Conservation (phyloP, 129 eudicot species). For the Saposhnikovia divaricata region DNA sequence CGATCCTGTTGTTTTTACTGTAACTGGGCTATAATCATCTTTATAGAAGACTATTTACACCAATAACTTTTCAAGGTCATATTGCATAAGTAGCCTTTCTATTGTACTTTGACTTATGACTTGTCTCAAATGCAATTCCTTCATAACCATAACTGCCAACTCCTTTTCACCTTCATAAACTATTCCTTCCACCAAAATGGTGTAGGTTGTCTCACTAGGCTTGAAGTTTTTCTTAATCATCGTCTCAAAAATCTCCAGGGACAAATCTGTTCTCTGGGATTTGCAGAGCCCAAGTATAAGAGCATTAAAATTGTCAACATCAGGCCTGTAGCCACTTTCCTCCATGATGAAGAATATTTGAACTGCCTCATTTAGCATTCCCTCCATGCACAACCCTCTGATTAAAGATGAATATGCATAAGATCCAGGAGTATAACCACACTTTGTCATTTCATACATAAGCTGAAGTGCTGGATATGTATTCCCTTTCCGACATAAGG, state of each 20-base stretch:
- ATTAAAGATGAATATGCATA: conserved; percentile 62
- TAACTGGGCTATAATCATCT: background rate
- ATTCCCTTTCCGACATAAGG: conserved; percentile 73
- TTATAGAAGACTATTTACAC: background rate
- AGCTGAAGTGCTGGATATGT: conserved; percentile 75
- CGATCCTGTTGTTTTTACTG: background rate
- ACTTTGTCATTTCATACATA: conserved; percentile 52
- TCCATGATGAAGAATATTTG: conserved; percentile 49
- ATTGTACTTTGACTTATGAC: conserved; percentile 49
- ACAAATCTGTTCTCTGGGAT: conserved; percentile 56
- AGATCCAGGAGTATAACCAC: conserved; percentile 63
- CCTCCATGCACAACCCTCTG: conserved; percentile 79
- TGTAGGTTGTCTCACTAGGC: conserved; percentile 78
- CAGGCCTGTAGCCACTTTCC: conserved; percentile 57
- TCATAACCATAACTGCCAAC: conserved; percentile 52
- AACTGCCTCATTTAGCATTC: conserved; percentile 55
- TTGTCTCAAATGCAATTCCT: conserved; percentile 42
- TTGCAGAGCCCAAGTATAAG: conserved; percentile 76
- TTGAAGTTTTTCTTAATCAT: conserved; percentile 65
- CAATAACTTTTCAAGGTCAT: conserved; percentile 38
- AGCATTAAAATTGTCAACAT: conserved; percentile 54
- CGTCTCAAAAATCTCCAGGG: conserved; percentile 44
- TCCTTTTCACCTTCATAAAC: conserved; percentile 56
- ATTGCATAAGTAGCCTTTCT: conserved; percentile 74
- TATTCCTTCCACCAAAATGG: conserved; percentile 74